Percentiles rank a stretch among this genome's conserved stretches.
Evolutionary conservation across 371 early-diverging fungal genomes (phyloP).

Genomic region (Homolaphlyctis polyrhiza): DNA sequence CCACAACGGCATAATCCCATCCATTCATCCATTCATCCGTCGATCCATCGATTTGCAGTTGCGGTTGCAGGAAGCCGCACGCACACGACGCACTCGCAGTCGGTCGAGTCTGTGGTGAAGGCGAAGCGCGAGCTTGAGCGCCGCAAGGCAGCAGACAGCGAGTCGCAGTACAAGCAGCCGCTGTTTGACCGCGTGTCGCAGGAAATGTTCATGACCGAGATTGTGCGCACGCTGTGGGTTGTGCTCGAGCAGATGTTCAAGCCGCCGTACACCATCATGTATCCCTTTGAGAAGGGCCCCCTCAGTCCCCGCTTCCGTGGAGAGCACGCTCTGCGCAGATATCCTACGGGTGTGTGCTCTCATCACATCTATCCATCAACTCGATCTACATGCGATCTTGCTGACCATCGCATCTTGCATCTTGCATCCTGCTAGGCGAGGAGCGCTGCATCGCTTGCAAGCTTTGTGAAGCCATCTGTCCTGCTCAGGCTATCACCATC

Average conservation of each 20-base stretch:
- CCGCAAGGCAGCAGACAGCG: neutral
- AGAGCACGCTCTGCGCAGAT: slow-evolving; percentile 94
- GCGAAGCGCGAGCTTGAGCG: too few species aligned
- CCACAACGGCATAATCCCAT: neutral
- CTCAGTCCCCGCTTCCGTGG: slow-evolving; percentile 93
- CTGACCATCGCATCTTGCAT: neutral
- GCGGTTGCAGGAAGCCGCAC: neutral
- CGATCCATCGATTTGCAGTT: neutral
- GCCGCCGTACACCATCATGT: slow-evolving; percentile 92
- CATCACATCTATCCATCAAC: too few species aligned
- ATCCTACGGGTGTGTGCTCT: slow-evolving; percentile 83
- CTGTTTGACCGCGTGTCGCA: slow-evolving; percentile 74
- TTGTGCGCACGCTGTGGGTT: slow-evolving; percentile 88
- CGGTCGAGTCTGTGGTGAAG: neutral
- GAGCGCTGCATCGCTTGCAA: slow-evolving; percentile 98
- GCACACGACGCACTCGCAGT: too few species aligned
- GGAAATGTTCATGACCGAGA: slow-evolving; percentile 84
- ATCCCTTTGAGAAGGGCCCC: slow-evolving; percentile 95
- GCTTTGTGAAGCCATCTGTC: slow-evolving; percentile 96
- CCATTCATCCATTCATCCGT: neutral
- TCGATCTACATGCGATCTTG: neutral
- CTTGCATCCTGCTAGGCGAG: slow-evolving; percentile 59
- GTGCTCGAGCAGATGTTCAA: slow-evolving; percentile 92
- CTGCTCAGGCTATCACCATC: slow-evolving; percentile 98
- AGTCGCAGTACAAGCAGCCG: slow-evolving; percentile 14